Percentiles rank a stretch among this genome's conserved stretches.
These are phyloP conservation scores for Boletus pseudo-olivaceus DNA, from an alignment of 768 basidiomycete species.

Conservation along the genomic window DNA sequence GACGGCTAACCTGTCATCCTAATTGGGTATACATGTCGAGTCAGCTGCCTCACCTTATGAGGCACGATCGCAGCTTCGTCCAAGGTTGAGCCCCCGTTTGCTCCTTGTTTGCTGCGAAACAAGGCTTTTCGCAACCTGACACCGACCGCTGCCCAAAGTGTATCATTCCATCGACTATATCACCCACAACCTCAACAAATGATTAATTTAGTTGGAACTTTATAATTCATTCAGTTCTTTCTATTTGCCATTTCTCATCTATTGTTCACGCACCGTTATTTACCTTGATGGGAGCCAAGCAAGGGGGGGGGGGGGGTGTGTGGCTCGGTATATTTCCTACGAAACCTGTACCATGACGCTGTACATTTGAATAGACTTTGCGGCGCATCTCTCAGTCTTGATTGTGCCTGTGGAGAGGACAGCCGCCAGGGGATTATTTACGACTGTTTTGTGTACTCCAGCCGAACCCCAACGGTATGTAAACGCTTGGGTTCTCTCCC, in stretches of 20 bases:
- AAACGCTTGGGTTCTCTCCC: neutral
- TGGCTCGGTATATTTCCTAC: no score
- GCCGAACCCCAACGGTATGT: constrained; percentile 33
- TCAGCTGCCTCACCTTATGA: constrained; percentile 7
- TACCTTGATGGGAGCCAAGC: neutral
- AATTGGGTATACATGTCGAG: constrained; percentile 22
- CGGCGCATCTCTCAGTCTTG: neutral
- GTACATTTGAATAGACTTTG: constrained; percentile 4
- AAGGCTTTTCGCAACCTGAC: constrained; percentile 9
- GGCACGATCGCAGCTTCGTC: constrained; percentile 1
- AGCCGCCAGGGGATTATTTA: constrained; percentile 12
- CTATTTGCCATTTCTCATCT: neutral
- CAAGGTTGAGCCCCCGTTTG: neutral
- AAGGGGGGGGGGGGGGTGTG: no score
- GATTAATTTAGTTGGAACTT: constrained; percentile 17
- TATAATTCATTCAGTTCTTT: neutral
- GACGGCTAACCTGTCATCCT: constrained; percentile 24
- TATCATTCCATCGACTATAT: constrained; percentile 20
- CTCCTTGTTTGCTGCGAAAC: constrained; percentile 6
- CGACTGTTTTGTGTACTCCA: constrained; percentile 20
- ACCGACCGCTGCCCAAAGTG: constrained; percentile 12
- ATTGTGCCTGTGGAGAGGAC: neutral
- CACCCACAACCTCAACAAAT: constrained; percentile 12
- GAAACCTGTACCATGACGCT: constrained; percentile 20
- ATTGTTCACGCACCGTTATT: constrained; percentile 5